These are phyloP conservation scores for Inosperma sp. DNA, from an alignment of 768 basidiomycete genomes.

Conservation along the genomic window DNA sequence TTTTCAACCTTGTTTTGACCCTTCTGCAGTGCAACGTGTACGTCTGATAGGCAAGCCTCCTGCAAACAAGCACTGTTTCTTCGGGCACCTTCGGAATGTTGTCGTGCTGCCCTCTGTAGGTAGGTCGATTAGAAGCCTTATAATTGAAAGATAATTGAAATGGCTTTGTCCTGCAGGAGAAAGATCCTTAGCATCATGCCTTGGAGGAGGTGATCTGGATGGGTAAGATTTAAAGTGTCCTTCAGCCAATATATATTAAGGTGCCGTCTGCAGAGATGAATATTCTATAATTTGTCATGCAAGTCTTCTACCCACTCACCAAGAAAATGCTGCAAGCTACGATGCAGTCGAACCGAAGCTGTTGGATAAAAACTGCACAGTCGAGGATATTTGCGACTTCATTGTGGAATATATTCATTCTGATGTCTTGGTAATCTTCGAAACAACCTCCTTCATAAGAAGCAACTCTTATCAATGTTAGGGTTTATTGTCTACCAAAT, in stretches of 20 bases:
- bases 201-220: slow-evolving; percentile 77
- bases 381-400: slow-evolving; percentile 75
- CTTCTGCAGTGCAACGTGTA: slow-evolving; percentile 56
- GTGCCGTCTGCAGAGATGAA: slow-evolving; percentile 44
- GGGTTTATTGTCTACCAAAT: slow-evolving; percentile 66
- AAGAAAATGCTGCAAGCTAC: slow-evolving; percentile 53
- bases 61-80: slow-evolving; percentile 48
- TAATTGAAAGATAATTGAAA: background rate
- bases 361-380: slow-evolving; percentile 47
- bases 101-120: slow-evolving; percentile 67
- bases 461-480: slow-evolving; percentile 23
- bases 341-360: slow-evolving; percentile 31
- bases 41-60: slow-evolving; percentile 70
- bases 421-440: slow-evolving; percentile 59
- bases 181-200: slow-evolving; percentile 62
- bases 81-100: slow-evolving; percentile 59
- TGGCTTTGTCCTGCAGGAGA: slow-evolving; percentile 33
- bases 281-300: slow-evolving; percentile 59
- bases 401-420: slow-evolving; percentile 81
- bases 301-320: slow-evolving; percentile 49
- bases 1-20: slow-evolving; percentile 5
- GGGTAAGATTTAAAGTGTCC: slow-evolving; percentile 42
- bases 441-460: background rate
- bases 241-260: background rate
- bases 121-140: slow-evolving; percentile 23